A percentile compares a stretch with the other conserved stretches of the same genome.
Conservation (phyloP, 768 basidiomycete species). For the Termitomyces sp. region DNA sequence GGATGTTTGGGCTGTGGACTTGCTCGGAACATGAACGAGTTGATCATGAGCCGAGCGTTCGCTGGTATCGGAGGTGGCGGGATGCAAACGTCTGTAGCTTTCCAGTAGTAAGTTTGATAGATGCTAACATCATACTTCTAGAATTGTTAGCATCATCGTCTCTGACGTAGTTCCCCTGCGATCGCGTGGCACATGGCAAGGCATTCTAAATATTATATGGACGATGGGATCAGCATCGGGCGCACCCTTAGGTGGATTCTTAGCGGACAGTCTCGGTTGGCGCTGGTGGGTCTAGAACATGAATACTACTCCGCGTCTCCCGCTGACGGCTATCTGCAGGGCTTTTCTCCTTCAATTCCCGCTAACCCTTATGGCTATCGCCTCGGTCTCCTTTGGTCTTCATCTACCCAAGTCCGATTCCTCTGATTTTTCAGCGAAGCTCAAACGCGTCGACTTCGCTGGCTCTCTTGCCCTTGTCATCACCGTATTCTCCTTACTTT, state of each 20-base stretch:
- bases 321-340: constrained; percentile 22
- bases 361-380: constrained; percentile 45
- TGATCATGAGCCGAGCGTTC: constrained; percentile 48
- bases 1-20: constrained; percentile 52
- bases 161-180: constrained; percentile 62
- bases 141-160: constrained; percentile 59
- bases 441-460: constrained; percentile 58
- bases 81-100: constrained; percentile 48
- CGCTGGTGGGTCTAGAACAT: constrained; percentile 38
- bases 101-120: neutral
- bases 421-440: constrained; percentile 40
- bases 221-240: constrained; percentile 53
- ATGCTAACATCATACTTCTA: constrained; percentile 15
- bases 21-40: constrained; percentile 46
- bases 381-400: constrained; percentile 49
- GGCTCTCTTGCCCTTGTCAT: constrained; percentile 52
- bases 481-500: constrained; percentile 51
- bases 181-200: constrained; percentile 68
- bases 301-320: neutral
- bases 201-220: constrained; percentile 55
- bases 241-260: constrained; percentile 57
- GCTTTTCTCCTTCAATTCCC: constrained; percentile 60
- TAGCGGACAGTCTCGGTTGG: constrained; percentile 65
- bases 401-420: constrained; percentile 39
- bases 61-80: constrained; percentile 60